Evolutionary conservation across 805 yeast species (phyloP).

Genomic region (Saccharomyces mikatae): DNA sequence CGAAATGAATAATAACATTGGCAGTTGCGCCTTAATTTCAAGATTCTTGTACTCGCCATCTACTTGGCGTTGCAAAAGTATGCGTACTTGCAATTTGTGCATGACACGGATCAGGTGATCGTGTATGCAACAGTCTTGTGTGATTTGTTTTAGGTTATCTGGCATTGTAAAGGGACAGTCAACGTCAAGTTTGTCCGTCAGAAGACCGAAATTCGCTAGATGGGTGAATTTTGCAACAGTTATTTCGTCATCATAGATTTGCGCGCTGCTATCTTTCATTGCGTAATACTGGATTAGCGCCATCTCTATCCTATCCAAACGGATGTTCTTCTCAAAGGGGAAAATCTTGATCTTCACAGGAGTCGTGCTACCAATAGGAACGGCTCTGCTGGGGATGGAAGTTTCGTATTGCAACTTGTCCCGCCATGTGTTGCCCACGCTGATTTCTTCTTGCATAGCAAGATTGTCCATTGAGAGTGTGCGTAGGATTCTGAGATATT

Average conservation of each 20-base stretch:
- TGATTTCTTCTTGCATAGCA: slow-evolving; percentile 58
- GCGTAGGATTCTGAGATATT: slow-evolving; percentile 69
- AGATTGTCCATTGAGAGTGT: slow-evolving; percentile 76
- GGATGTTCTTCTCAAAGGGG: slow-evolving; percentile 73
- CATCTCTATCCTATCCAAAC: slow-evolving; percentile 58
- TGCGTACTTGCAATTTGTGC: slow-evolving; percentile 70
- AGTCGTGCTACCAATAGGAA: slow-evolving; percentile 72
- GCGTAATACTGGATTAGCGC: slow-evolving; percentile 59
- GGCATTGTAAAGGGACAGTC: slow-evolving; percentile 57
- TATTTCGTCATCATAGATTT: slow-evolving; percentile 53
- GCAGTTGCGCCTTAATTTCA: slow-evolving; percentile 80
- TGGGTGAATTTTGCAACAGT: slow-evolving; percentile 40
- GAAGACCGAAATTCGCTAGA: slow-evolving; percentile 37
- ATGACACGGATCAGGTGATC: slow-evolving; percentile 61
- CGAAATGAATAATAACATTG: slow-evolving; percentile 59
- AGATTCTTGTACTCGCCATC: slow-evolving; percentile 76
- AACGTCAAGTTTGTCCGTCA: slow-evolving; percentile 56
- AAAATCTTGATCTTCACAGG: slow-evolving; percentile 63
- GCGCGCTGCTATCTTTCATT: slow-evolving; percentile 47
- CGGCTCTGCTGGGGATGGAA: slow-evolving; percentile 76
- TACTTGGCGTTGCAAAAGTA: slow-evolving; percentile 40
- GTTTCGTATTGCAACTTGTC: slow-evolving; percentile 79
- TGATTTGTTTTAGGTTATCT: slow-evolving; percentile 55
- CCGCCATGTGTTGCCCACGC: slow-evolving; percentile 89
- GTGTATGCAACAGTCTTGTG: slow-evolving; percentile 74